A percentile compares a stretch with the other conserved stretches of the same genome.
Conservation (phyloP, 2,329 filamentous ascomycete genomes). For the Anisogramma anomala region DNA sequence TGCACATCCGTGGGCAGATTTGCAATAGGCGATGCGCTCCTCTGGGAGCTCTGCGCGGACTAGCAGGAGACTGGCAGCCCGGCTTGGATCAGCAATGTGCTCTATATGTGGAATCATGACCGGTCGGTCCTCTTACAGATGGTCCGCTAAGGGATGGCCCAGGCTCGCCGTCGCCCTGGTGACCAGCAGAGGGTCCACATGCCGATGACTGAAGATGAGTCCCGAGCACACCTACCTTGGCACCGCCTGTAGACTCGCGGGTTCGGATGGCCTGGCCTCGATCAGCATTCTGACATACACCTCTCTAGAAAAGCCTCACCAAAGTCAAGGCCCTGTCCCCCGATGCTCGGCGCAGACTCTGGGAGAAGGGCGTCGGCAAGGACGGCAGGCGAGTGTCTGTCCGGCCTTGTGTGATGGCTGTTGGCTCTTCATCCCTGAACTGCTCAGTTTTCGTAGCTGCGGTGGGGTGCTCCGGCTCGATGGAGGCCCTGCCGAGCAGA, state of each 20-base stretch:
- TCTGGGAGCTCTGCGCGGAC: constrained; percentile 5
- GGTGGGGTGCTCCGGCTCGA: not conserved
- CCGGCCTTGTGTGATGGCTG: not conserved
- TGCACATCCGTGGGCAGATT: not conserved
- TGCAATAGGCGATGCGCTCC: not conserved
- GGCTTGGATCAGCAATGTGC: not conserved
- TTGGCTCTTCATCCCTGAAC: not conserved
- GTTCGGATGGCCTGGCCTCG: constrained; percentile 7
- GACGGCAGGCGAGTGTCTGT: not conserved
- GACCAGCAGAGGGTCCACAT: not conserved
- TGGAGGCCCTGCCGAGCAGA: not conserved
- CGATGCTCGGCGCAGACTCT: not conserved
- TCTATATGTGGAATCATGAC: not conserved
- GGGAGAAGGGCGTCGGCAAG: constrained; percentile 4
- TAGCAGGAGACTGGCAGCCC: constrained; percentile 3
- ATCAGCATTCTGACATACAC: not conserved
- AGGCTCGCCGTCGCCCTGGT: constrained; percentile 4
- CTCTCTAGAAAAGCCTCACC: not conserved
- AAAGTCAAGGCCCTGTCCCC: constrained; percentile 2
- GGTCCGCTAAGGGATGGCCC: constrained; percentile 9
- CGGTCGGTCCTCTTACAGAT: constrained; percentile 4
- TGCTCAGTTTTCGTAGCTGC: not conserved
- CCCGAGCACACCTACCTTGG: not conserved
- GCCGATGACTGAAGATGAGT: constrained; percentile 4
- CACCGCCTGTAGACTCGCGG: constrained; percentile 2